Evolutionary conservation across 2,329 filamentous ascomycete species (phyloP).

Genomic region (Sordariomycetes sp.): DNA sequence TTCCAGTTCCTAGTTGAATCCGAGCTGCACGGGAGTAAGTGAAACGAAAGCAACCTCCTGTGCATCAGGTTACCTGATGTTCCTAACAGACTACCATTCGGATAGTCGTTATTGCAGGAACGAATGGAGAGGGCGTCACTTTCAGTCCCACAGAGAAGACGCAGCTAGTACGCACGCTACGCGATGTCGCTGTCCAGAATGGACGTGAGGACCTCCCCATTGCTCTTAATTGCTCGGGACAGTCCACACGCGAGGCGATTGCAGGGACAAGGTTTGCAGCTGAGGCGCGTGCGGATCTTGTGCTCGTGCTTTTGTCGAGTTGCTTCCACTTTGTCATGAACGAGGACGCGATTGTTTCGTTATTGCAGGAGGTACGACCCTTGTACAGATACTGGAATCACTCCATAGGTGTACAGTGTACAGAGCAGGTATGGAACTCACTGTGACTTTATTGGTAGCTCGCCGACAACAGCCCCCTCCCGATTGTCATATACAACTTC

Average conservation of each 20-base stretch:
- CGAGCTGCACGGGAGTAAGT: constrained; percentile 33
- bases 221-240: constrained; percentile 53
- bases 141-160: constrained; percentile 50
- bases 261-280: constrained; percentile 49
- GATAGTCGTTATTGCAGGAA: constrained; percentile 55
- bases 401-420: background rate
- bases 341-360: constrained; percentile 43
- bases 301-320: constrained; percentile 54
- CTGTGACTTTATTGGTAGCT: constrained; percentile 16
- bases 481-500: constrained; percentile 62
- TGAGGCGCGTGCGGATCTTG: constrained; percentile 52
- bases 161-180: constrained; percentile 45
- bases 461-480: constrained; percentile 44
- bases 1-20: constrained; percentile 38
- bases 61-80: background rate
- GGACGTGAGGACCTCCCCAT: constrained; percentile 45
- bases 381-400: background rate
- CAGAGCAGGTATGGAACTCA: background rate
- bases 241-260: constrained; percentile 54
- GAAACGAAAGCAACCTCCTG: background rate
- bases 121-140: constrained; percentile 63
- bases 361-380: constrained; percentile 42
- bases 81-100: background rate
- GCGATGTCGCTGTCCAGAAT: constrained; percentile 40
- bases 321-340: constrained; percentile 57